phyloP scores from a whole-genome alignment of 805 yeast genomes.

The Priceomyces fermenticarens region DNA sequence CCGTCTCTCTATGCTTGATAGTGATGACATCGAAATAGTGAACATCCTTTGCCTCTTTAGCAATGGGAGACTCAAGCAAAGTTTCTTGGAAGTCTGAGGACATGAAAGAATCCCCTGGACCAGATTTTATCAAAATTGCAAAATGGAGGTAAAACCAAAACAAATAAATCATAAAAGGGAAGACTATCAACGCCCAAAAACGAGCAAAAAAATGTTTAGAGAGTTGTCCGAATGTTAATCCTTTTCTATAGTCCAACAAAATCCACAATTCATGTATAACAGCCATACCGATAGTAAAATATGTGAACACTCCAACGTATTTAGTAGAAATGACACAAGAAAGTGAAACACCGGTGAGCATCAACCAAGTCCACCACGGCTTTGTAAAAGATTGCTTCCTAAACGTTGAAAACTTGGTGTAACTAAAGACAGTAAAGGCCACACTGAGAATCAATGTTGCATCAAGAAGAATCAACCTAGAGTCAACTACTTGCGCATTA shows the following conservation, averaged over 20 bases:
- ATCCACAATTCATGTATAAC: conserved; percentile 87
- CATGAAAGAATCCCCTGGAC: conserved; percentile 96
- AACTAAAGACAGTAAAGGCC: conserved; percentile 73
- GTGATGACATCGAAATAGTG: conserved; percentile 76
- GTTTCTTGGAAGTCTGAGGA: conserved; percentile 94
- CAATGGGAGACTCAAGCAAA: conserved; percentile 76
- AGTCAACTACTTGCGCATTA: conserved; percentile 86
- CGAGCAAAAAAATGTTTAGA: conserved; percentile 74
- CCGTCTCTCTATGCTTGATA: conserved; percentile 76
- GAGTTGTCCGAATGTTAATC: conserved; percentile 56
- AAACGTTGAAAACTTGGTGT: conserved; percentile 71
- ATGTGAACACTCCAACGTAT: conserved; percentile 94
- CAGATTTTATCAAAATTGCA: conserved; percentile 74
- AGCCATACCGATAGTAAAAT: conserved; percentile 81
- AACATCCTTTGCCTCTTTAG: conserved; percentile 66
- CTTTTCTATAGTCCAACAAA: conserved; percentile 67
- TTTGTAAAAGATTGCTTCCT: conserved; percentile 62
- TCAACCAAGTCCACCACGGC: conserved; percentile 87
- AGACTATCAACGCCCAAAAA: conserved; percentile 61
- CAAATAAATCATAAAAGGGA: conserved; percentile 80
- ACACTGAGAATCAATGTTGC: conserved; percentile 84
- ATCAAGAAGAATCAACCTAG: conserved; percentile 87
- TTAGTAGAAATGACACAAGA: conserved; percentile 94
- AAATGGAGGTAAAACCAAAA: conserved; percentile 94
- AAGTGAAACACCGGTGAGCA: conserved; percentile 76